Conservation (phyloP, 768 basidiomycete genomes). For the Phanerodontia chrysosporium region DNA sequence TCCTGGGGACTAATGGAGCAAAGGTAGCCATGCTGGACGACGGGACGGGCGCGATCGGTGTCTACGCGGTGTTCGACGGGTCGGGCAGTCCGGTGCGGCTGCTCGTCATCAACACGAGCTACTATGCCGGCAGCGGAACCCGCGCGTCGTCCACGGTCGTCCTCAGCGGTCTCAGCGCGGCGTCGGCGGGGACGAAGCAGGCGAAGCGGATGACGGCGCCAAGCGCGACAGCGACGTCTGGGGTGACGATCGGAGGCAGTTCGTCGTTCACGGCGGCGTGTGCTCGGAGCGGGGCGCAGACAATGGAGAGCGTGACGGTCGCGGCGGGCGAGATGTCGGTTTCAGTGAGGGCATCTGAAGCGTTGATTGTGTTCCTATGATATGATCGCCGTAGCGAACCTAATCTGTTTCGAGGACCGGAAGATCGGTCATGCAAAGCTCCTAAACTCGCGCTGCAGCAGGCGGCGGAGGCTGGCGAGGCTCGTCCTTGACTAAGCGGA, state of each 20-base stretch:
- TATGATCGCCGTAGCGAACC: conserved; percentile 18
- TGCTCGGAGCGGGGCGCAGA: conserved; percentile 21
- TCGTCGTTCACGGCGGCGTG: conserved; percentile 28
- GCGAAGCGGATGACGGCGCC: conserved; percentile 33
- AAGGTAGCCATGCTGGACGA: conserved; percentile 33
- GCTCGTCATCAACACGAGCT: conserved; percentile 33
- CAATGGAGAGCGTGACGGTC: conserved; percentile 24
- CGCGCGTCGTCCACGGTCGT: conserved; percentile 25
- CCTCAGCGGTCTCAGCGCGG: conserved; percentile 24
- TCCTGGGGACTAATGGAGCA: conserved; percentile 30
- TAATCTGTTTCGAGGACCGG: not conserved
- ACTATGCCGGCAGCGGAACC: conserved; percentile 31
- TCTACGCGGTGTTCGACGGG: conserved; percentile 28
- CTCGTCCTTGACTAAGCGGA: not conserved
- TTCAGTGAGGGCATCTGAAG: conserved; percentile 32
- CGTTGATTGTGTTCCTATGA: conserved; percentile 31
- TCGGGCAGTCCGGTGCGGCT: conserved; percentile 24
- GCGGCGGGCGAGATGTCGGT: conserved; percentile 22
- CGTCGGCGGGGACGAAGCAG: conserved; percentile 16
- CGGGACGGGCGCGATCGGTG: conserved; percentile 26
- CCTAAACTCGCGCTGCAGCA: too few relatives aligned
- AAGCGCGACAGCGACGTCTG: conserved; percentile 27
- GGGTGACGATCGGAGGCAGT: conserved; percentile 32
- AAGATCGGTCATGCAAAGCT: not conserved
- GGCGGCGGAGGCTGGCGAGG: not conserved